These are phyloP conservation scores for Cucurbita moschata DNA, from an alignment of 306 rosid genomes.

Conservation along the genomic window DNA sequence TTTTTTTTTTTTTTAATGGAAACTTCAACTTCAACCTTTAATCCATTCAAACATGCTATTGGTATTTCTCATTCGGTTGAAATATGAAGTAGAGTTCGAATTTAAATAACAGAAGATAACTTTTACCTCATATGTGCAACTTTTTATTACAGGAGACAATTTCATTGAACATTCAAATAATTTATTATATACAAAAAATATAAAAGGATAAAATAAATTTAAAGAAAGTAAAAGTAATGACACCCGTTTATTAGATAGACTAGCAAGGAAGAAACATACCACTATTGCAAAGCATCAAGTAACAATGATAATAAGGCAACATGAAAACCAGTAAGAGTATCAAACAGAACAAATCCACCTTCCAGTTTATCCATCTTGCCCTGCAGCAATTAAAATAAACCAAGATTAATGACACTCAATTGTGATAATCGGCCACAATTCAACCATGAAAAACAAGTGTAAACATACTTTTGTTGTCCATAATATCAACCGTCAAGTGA, in stretches of 20 bases:
- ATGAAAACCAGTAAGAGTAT: slow-evolving; percentile 72
- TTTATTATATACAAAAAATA: neutral
- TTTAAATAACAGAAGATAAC: neutral
- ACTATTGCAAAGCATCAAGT: slow-evolving; percentile 64
- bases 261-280: slow-evolving; percentile 16
- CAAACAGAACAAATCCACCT: slow-evolving; percentile 71
- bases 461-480: neutral
- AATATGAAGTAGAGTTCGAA: neutral
- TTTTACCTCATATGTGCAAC: neutral
- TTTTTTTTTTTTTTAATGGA: neutral
- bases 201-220: neutral
- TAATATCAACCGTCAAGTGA: neutral
- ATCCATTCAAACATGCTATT: neutral
- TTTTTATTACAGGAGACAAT: neutral
- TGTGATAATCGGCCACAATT: neutral
- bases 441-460: neutral
- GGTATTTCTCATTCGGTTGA: neutral
- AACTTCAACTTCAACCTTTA: neutral
- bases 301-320: slow-evolving; percentile 87
- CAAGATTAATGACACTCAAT: neutral
- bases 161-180: neutral
- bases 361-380: slow-evolving; percentile 88
- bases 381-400: slow-evolving; percentile 16
- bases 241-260: neutral
- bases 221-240: neutral